Conservation (phyloP, 352 stramenopile species). For the Globisporangium irregulare region DNA sequence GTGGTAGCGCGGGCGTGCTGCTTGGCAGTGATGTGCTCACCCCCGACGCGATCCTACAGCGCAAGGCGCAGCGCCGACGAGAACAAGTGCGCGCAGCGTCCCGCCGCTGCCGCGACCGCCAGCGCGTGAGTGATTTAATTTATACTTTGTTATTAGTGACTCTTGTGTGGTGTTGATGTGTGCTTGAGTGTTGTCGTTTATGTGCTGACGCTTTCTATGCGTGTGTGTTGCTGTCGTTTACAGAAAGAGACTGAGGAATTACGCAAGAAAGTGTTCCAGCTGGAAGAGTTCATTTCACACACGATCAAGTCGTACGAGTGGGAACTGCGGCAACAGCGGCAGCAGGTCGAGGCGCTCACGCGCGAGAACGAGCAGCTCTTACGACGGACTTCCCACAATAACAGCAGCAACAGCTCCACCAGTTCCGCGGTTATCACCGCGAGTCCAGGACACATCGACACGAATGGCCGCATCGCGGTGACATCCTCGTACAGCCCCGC, state of each 20-base stretch:
- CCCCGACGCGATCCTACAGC: conserved; percentile 49
- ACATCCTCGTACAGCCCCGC: conserved; percentile 21
- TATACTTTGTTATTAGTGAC: not conserved
- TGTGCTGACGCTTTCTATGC: not conserved
- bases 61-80: conserved; percentile 56
- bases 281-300: conserved; percentile 65
- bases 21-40: conserved; percentile 20
- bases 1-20: conserved; percentile 9
- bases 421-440: not conserved
- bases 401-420: not conserved
- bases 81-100: conserved; percentile 64
- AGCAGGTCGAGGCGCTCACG: conserved; percentile 37
- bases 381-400: conserved; percentile 13
- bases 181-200: not conserved
- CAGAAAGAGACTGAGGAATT: conserved; percentile 66
- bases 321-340: conserved; percentile 40
- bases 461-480: conserved; percentile 3
- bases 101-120: conserved; percentile 52
- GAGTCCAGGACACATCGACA: conserved; percentile 1
- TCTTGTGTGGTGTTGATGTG: not conserved
- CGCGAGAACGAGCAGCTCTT: conserved; percentile 42
- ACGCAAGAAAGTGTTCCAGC: conserved; percentile 63
- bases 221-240: not conserved
- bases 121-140: conserved; percentile 28
- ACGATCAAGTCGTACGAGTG: conserved; percentile 56